Evolutionary conservation across 805 yeast genomes (phyloP).

Genomic region (Jamesozyma piceae): DNA sequence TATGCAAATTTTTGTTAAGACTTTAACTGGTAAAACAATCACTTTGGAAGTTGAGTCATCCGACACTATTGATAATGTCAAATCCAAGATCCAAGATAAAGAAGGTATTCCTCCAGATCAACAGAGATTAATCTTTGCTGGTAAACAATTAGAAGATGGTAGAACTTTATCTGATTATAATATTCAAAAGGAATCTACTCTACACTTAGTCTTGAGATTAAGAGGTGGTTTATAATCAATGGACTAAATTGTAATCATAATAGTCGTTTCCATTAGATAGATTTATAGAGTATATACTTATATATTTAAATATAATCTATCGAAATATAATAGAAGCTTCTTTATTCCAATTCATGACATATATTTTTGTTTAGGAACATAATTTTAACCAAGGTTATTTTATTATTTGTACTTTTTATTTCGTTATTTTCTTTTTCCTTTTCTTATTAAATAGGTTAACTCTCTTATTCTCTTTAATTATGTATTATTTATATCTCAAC

Average conservation of each 20-base stretch:
- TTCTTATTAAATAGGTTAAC: no score
- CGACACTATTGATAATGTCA: constrained; percentile 91
- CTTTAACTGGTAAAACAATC: constrained; percentile 83
- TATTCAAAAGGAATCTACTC: constrained; percentile 88
- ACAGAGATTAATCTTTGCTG: constrained; percentile 90
- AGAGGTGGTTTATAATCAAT: constrained; percentile 53
- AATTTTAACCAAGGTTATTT: no score
- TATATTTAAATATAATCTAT: no score
- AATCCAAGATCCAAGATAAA: constrained; percentile 91
- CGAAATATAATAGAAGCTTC: no score
- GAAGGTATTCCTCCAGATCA: constrained; percentile 97
- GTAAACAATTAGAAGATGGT: constrained; percentile 94
- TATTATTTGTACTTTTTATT: no score
- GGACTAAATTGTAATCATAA: background rate
- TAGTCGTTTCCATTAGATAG: no score
- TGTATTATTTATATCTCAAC: no score
- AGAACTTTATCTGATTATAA: constrained; percentile 90
- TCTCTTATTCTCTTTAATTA: no score
- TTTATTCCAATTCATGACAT: no score
- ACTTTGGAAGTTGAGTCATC: constrained; percentile 83
- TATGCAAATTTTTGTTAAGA: constrained; percentile 88
- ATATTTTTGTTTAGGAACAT: no score
- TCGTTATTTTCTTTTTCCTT: no score
- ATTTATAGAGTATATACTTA: no score
- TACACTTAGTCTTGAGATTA: constrained; percentile 75